Percentiles rank a stretch among this genome's conserved stretches.
These are phyloP conservation scores for Colletotrichum godetiae DNA, from an alignment of 2,329 filamentous ascomycete species.

Conservation along the genomic window DNA sequence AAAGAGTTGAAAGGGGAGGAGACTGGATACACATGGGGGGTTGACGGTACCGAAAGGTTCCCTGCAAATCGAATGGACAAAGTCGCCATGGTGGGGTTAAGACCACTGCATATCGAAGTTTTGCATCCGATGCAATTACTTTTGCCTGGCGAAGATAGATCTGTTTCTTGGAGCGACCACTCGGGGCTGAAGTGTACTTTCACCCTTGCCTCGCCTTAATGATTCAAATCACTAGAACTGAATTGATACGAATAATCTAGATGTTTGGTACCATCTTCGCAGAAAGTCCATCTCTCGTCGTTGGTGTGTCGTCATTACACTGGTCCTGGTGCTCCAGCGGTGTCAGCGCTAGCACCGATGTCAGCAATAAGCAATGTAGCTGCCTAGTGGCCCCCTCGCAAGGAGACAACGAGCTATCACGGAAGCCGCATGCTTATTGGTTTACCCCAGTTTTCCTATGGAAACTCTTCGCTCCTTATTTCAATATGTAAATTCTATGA, in stretches of 20 bases:
- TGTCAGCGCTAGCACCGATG: background rate
- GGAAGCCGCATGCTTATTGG: background rate
- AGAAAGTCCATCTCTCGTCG: too few species aligned
- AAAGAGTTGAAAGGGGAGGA: constrained; percentile 40
- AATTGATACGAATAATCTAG: background rate
- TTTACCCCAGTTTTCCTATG: background rate
- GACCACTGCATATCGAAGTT: constrained; percentile 37
- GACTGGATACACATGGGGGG: constrained; percentile 51
- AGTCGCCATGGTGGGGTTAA: constrained; percentile 45
- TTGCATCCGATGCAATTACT: constrained; percentile 31
- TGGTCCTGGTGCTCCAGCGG: background rate
- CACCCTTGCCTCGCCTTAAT: background rate
- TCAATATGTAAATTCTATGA: too few species aligned
- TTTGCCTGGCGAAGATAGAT: background rate
- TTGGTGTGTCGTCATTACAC: too few species aligned
- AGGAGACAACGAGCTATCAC: too few species aligned
- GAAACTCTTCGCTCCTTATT: background rate
- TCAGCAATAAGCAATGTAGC: background rate
- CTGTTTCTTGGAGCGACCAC: constrained; percentile 24
- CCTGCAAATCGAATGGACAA: constrained; percentile 51
- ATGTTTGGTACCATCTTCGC: too few species aligned
- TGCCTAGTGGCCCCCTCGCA: background rate
- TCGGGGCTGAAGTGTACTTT: constrained; percentile 21
- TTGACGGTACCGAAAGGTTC: constrained; percentile 45
- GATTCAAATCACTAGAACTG: background rate